Evolutionary conservation across 257 asterid species (phyloP).

Genomic region (Anisodus tanguticus): DNA sequence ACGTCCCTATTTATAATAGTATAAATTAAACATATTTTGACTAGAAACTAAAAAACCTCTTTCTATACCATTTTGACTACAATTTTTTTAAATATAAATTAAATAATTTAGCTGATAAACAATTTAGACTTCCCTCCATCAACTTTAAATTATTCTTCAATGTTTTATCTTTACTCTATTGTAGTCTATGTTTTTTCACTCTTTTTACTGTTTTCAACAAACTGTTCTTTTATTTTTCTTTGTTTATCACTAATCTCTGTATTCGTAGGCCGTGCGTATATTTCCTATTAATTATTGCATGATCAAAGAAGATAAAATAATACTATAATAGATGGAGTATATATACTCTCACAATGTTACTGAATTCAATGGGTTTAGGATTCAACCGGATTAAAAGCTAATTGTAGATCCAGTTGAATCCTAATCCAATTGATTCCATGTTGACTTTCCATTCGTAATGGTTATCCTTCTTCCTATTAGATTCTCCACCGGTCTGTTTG

Average conservation of each 20-base stretch:
- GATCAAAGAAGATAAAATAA: too few species aligned
- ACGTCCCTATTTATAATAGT: neutral
- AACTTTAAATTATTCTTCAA: too few species aligned
- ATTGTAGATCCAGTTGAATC: neutral
- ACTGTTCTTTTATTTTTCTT: too few species aligned
- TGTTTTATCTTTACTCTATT: too few species aligned
- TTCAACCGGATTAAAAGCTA: too few species aligned
- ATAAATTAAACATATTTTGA: neutral
- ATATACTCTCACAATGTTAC: too few species aligned
- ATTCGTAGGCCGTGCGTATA: too few species aligned
- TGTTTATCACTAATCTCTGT: too few species aligned
- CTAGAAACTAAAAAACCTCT: neutral
- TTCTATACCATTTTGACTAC: neutral
- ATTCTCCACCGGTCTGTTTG: neutral
- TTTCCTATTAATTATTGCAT: too few species aligned
- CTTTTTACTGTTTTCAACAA: too few species aligned
- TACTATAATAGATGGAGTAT: neutral
- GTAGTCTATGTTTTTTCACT: too few species aligned
- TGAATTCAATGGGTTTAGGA: too few species aligned
- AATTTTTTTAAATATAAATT: neutral
- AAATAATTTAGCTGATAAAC: neutral
- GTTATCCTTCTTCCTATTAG: neutral
- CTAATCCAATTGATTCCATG: neutral
- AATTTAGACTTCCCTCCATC: neutral
- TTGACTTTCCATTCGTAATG: neutral